Evolutionary conservation across 2,329 filamentous ascomycete species (phyloP), one percentile per base, ranked within the genome.

Genomic region (Aspergillus melleus): DNA sequence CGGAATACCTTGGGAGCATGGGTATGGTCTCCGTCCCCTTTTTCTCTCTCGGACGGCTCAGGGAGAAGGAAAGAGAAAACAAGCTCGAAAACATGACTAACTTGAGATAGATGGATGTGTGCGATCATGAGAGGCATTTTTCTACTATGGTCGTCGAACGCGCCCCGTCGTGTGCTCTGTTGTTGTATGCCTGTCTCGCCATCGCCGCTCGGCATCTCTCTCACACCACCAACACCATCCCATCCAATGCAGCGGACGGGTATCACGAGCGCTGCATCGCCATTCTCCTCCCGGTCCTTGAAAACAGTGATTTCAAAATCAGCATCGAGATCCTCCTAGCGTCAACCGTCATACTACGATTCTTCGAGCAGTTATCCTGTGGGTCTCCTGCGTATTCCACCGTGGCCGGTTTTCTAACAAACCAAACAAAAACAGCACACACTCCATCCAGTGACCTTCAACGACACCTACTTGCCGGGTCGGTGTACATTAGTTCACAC

Each of bases 331-430:
- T 73, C 20, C 67, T 75, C 11, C 70, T 75, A 11, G 69, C 71
- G 1, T 74, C 72, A 6, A 74, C 72, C 2, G 71, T 74, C 4
- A 73, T 74, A 44, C 65, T 75, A 9, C 72, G 72, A 42, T 74
- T 74, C 29, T 74, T 74, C 49, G 72, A 75, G 53, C 72, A 73
- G 57, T 70, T 75, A 32, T 74, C 72, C 26, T 73, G 72, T 74
- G 60, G 47, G 70, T 65, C 20, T 32, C 10, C 16, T 8, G 9
- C 32, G 11, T 12, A 36, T 39, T 14, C 44, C 26, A 44, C 24
- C 8, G 22, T 9, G 11, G 16, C 12, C 52, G 52, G 12, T n/a
- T 19, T 46, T 44, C 54, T 66, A 50, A 63, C 56, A 29, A 29
- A 29, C 26, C 6, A 29, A 29, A 29, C 11, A 29, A 26, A 2